A percentile compares a stretch with the other conserved stretches of the same genome.
Evolutionary conservation across 352 stramenopile species (phyloP).

Genomic region (Globisporangium spiculum): DNA sequence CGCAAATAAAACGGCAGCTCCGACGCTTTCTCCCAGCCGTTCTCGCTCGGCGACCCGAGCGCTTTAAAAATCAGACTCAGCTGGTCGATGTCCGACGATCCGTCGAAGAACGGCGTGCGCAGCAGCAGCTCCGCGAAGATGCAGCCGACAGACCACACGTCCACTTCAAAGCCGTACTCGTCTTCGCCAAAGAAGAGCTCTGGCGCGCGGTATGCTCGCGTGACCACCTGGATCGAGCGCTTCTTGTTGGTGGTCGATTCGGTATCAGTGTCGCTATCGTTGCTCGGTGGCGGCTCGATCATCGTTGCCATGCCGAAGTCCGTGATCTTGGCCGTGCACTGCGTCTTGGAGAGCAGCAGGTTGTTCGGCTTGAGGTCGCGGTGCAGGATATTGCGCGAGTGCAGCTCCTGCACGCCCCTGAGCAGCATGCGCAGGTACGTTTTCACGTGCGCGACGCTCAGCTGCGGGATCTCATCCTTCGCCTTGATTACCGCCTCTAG

Average conservation of each 20-base stretch:
- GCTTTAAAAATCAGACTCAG: constrained; percentile 69
- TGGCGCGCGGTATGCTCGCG: constrained; percentile 63
- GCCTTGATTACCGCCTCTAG: constrained; percentile 57
- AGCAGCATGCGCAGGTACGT: constrained; percentile 70
- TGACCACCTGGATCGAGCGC: constrained; percentile 72
- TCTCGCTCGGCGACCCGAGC: constrained; percentile 62
- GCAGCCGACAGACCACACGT: constrained; percentile 80
- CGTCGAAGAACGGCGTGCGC: constrained; percentile 55
- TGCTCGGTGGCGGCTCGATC: constrained; percentile 15
- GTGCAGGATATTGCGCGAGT: constrained; percentile 57
- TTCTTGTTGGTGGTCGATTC: constrained; percentile 18
- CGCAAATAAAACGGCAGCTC: constrained; percentile 67
- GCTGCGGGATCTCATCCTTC: constrained; percentile 30
- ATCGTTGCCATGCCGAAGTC: constrained; percentile 79
- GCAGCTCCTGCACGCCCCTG: constrained; percentile 54
- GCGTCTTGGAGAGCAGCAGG: constrained; percentile 47
- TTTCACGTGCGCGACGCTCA: constrained; percentile 60
- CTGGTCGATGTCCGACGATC: constrained; percentile 77
- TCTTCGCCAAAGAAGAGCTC: constrained; percentile 80
- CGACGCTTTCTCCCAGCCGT: constrained; percentile 52
- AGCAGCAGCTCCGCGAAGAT: constrained; percentile 80
- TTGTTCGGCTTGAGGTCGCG: constrained; percentile 86
- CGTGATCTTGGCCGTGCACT: constrained; percentile 61
- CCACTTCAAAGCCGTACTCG: constrained; percentile 52
- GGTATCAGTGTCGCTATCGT: constrained; percentile 17